A percentile compares a stretch with the other conserved stretches of the same genome.
Evolutionary conservation across 371 early-diverging fungal genomes (phyloP).

Genomic region (Mucor circinelloides): DNA sequence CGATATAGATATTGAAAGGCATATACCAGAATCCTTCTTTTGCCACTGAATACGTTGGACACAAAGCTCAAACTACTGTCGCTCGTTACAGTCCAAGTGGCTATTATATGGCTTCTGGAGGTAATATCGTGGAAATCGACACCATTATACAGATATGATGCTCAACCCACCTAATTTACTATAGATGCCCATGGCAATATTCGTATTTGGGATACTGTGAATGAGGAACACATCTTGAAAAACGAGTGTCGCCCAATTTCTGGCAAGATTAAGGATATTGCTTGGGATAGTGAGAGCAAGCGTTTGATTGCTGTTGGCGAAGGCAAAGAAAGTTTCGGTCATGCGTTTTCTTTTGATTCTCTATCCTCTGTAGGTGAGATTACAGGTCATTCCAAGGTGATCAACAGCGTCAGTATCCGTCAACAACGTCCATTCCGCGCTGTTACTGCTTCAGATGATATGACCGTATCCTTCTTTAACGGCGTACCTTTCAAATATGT

Average conservation of each 20-base stretch:
- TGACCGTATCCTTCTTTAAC: slow-evolving; percentile 84
- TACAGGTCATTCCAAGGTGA: slow-evolving; percentile 84
- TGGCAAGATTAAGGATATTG: slow-evolving; percentile 86
- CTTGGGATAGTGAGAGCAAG: slow-evolving; percentile 96
- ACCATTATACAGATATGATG: neutral
- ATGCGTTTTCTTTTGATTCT: slow-evolving; percentile 87
- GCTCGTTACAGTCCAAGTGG: slow-evolving; percentile 92
- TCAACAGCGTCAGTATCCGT: slow-evolving; percentile 88
- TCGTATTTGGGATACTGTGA: slow-evolving; percentile 91
- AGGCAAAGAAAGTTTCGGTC: slow-evolving; percentile 90
- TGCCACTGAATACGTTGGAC: slow-evolving; percentile 86
- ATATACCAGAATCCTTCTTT: slow-evolving; percentile 73
- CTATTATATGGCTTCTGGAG: slow-evolving; percentile 94
- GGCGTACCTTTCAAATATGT: slow-evolving; percentile 91
- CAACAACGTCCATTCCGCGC: slow-evolving; percentile 89
- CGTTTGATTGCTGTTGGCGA: slow-evolving; percentile 95
- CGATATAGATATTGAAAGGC: neutral
- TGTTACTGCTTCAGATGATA: slow-evolving; percentile 93
- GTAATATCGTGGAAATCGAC: slow-evolving; percentile 38
- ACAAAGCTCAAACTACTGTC: slow-evolving; percentile 77
- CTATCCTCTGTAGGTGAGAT: slow-evolving; percentile 94
- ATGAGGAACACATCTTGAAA: slow-evolving; percentile 87
- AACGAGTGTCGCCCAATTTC: slow-evolving; percentile 72
- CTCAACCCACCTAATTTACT: neutral
- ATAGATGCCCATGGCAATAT: slow-evolving; percentile 87